A percentile compares a stretch with the other conserved stretches of the same genome.
phyloP scores from a whole-genome alignment of 2,329 filamentous ascomycete genomes.

The Dothistroma septosporum region DNA sequence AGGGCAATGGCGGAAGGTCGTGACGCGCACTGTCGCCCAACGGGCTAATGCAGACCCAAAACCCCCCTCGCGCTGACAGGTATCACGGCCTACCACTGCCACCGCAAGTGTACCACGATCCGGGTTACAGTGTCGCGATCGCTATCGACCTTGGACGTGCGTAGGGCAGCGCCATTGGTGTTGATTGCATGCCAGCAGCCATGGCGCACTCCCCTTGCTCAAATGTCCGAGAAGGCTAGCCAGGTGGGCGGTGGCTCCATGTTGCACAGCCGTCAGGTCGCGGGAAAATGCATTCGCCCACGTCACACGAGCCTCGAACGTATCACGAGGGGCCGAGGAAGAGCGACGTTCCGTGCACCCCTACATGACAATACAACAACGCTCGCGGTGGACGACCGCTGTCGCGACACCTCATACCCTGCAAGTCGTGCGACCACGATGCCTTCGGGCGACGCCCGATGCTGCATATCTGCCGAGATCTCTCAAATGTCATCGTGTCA shows the following conservation, averaged over 20 bases:
- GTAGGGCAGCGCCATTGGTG: constrained; percentile 5
- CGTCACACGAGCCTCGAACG: constrained; percentile 4
- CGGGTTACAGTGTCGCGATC: not conserved
- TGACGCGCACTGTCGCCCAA: constrained; percentile 8
- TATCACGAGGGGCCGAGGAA: constrained; percentile 4
- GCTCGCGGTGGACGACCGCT: not conserved
- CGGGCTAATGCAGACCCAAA: constrained; percentile 9
- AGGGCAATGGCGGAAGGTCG: not conserved
- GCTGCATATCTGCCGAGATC: constrained; percentile 6
- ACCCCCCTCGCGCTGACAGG: constrained; percentile 5
- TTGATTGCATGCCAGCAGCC: constrained; percentile 9
- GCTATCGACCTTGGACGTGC: not conserved
- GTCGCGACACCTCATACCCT: not conserved
- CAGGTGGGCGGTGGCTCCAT: not conserved
- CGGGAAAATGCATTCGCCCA: constrained; percentile 2
- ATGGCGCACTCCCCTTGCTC: not conserved
- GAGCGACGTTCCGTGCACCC: constrained; percentile 1
- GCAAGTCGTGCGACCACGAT: not conserved
- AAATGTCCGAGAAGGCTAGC: constrained; percentile 6
- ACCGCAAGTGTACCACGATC: constrained; percentile 3
- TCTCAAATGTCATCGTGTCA: constrained; percentile 2
- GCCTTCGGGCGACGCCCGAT: not conserved
- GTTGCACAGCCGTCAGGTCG: constrained; percentile 1
- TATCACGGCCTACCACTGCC: not conserved
- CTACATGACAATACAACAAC: not conserved